Percentiles rank a stretch among this genome's conserved stretches.
Evolutionary conservation across 495 filamentous ascomycete species (phyloP).

Genomic region (Tricharina praecox): DNA sequence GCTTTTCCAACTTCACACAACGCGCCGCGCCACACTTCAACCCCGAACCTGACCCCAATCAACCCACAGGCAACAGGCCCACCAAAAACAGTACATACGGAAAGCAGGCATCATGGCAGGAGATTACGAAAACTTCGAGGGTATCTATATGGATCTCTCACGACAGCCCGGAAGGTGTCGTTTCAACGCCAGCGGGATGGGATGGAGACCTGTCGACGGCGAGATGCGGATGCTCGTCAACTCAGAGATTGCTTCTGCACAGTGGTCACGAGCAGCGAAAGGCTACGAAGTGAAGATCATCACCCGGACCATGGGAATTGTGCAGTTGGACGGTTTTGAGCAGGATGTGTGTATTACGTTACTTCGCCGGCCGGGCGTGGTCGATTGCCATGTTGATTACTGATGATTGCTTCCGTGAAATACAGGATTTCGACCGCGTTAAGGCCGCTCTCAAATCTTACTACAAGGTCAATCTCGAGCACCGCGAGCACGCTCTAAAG

Average conservation of each 20-base stretch:
- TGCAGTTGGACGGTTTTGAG: constrained; percentile 89
- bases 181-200: constrained; percentile 79
- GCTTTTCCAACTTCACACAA: not conserved
- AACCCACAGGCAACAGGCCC: no score
- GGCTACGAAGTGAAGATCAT: constrained; percentile 88
- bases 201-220: constrained; percentile 82
- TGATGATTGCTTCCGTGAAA: no score
- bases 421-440: constrained; percentile 73
- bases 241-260: constrained; percentile 62
- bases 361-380: not conserved
- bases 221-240: constrained; percentile 83
- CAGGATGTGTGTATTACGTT: constrained; percentile 37
- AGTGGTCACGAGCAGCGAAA: constrained; percentile 87
- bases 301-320: constrained; percentile 62
- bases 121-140: constrained; percentile 68
- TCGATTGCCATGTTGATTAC: not conserved
- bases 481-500: constrained; percentile 79
- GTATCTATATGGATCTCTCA: constrained; percentile 86
- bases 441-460: constrained; percentile 85
- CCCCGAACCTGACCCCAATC: no score
- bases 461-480: constrained; percentile 85
- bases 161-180: constrained; percentile 79
- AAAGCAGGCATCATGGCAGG: constrained; percentile 23
- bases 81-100: not conserved
- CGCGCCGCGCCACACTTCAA: not conserved